These are phyloP conservation scores for Thielaviopsis ethacetica DNA, from an alignment of 2,329 filamentous ascomycete species.

Conservation along the genomic window DNA sequence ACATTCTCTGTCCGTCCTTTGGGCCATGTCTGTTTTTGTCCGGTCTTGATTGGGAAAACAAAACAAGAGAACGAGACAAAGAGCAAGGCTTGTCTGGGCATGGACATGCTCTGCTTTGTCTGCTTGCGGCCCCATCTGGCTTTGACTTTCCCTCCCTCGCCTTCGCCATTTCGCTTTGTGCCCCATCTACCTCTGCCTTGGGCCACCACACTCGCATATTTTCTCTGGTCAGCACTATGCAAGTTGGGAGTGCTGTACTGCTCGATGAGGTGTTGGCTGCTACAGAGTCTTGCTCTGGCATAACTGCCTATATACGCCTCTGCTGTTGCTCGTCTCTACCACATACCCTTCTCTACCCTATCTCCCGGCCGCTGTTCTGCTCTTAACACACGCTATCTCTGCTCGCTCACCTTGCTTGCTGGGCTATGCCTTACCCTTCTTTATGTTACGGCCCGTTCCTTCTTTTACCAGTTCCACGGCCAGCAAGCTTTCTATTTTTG, in stretches of 20 bases:
- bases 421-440: background rate
- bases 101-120: background rate
- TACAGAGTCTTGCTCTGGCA: background rate
- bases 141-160: background rate
- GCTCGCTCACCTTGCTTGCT: background rate
- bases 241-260: too few relatives aligned
- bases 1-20: background rate
- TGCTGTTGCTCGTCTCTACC: background rate
- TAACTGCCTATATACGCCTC: background rate
- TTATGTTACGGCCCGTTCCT: background rate
- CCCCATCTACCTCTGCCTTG: too few relatives aligned
- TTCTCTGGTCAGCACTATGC: background rate
- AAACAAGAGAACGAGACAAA: too few relatives aligned
- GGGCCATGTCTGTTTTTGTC: background rate
- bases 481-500: background rate
- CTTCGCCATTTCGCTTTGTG: background rate
- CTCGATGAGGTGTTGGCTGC: background rate
- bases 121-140: background rate
- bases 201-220: background rate
- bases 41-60: background rate
- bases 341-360: background rate
- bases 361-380: too few relatives aligned
- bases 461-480: background rate
- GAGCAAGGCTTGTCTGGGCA: background rate
- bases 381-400: background rate